Base-by-base conservation (phyloP, 1,284 basidiomycete species). In the Takashimella tepidaria region DNA sequence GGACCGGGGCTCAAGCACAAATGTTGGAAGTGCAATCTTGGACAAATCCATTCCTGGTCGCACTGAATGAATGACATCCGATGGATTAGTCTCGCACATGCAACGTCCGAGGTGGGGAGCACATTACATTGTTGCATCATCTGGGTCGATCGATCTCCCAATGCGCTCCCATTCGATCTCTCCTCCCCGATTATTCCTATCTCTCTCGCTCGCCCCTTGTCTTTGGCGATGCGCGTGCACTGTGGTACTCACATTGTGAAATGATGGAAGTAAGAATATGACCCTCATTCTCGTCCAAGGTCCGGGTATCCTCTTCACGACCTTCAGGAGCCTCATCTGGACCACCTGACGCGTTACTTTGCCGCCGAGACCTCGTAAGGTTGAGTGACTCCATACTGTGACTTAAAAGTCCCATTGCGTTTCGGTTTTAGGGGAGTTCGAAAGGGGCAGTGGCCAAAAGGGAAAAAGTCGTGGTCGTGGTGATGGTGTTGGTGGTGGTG, bases 31-130 rank as follows among this genome's bases (percentile, higher is more conserved):
- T 16, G 93, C 92, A 59, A 97, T 91, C 76, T 91, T 89, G 62
- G 85, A 86, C 50, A 97, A 82, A 77, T 98, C 93, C 92, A 97
- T 97, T 44, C 95, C 92, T 26, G 79, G 77, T 83, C 92, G 84
- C 31, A 97, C 84, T 78, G 92, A n/a, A 89, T 13, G 87, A 86
- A 65, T 92, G 90, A 65, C 92, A 74, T 4, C 22, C 13, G 22
- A 13, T 25, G 21, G 37, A 16, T 8, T 22, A 41, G 16, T 26
- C 20, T 40, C 23, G 23, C 37, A 40, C n/a, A 11, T n/a, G n/a
- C n/a, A n/a, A n/a, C n/a, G 48, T 16, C 31, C 40, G 25, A 47
- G 19, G 47, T 12, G 23, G 22, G 31, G 41, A 46, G 23, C 16
- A 31, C 25, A 20, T 20, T 8, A n/a, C 31, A 19, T 26, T 1